Percentiles rank a stretch among this genome's conserved stretches.
These are phyloP conservation scores for Irpex sp. DNA, from an alignment of 1,284 basidiomycete species.

Conservation along the genomic window DNA sequence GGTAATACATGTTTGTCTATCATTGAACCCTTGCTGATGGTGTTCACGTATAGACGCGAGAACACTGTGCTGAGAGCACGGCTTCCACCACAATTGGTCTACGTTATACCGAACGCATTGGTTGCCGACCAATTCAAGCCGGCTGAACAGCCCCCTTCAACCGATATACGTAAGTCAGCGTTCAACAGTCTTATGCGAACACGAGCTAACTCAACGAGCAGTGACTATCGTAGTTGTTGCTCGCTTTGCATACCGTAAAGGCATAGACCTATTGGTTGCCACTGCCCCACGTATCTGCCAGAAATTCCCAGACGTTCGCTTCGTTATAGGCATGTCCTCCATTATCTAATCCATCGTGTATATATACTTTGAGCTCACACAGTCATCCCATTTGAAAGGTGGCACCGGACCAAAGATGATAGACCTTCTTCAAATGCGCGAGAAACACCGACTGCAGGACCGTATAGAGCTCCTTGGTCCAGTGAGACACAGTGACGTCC, in stretches of 20 bases:
- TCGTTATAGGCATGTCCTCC: slow-evolving; percentile 72
- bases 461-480: slow-evolving; percentile 87
- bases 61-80: slow-evolving; percentile 91
- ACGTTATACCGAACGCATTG: slow-evolving; percentile 95
- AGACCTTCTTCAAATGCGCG: slow-evolving; percentile 94
- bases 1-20: slow-evolving; percentile 44
- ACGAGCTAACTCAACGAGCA: slow-evolving; percentile 27
- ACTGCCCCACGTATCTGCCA: slow-evolving; percentile 89
- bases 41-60: slow-evolving; percentile 60
- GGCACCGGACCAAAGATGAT: slow-evolving; percentile 96
- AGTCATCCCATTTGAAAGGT: slow-evolving; percentile 37
- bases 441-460: slow-evolving; percentile 87
- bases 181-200: neutral
- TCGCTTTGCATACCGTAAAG: slow-evolving; percentile 95
- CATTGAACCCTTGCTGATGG: neutral
- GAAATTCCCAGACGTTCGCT: slow-evolving; percentile 80
- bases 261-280: slow-evolving; percentile 92
- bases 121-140: slow-evolving; percentile 86
- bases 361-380: neutral
- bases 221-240: slow-evolving; percentile 95
- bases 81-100: slow-evolving; percentile 59
- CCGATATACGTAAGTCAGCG: slow-evolving; percentile 54
- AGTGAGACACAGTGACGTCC: slow-evolving; percentile 79
- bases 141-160: slow-evolving; percentile 32
- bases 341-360: neutral